Conservation (phyloP, 495 filamentous ascomycete species). For the Penicillium coprophilum region DNA sequence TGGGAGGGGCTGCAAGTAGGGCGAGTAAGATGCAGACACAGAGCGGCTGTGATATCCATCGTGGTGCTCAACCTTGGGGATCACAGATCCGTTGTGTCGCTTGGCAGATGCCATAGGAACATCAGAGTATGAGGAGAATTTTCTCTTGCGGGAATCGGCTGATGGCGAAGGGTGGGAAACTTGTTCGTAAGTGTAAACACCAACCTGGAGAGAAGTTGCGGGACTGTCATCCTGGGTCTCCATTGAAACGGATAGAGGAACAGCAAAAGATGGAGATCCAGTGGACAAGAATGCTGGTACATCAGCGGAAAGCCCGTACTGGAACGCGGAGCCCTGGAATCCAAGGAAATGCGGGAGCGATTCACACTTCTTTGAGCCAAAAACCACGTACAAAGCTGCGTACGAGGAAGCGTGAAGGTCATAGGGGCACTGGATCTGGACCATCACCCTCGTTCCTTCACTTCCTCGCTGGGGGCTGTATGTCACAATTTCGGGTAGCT, state of each 20-base stretch:
- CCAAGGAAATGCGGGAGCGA: slow-evolving; percentile 62
- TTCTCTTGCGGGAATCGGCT: slow-evolving; percentile 51
- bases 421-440: slow-evolving; percentile 72
- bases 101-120: slow-evolving; percentile 45
- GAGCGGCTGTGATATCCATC: slow-evolving; percentile 36
- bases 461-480: slow-evolving; percentile 66
- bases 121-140: slow-evolving; percentile 49
- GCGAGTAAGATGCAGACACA: slow-evolving; percentile 44
- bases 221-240: slow-evolving; percentile 64
- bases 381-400: slow-evolving; percentile 64
- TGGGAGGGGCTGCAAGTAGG: slow-evolving; percentile 43
- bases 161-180: slow-evolving; percentile 34
- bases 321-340: slow-evolving; percentile 56
- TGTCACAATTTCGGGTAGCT: slow-evolving; percentile 60
- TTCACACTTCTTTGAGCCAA: slow-evolving; percentile 68
- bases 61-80: slow-evolving; percentile 41
- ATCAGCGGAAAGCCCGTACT: slow-evolving; percentile 71
- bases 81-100: slow-evolving; percentile 40
- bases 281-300: slow-evolving; percentile 71
- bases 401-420: slow-evolving; percentile 62
- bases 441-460: slow-evolving; percentile 64
- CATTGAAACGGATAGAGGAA: slow-evolving; percentile 72
- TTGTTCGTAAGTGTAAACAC: slow-evolving; percentile 73
- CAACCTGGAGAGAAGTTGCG: slow-evolving; percentile 64
- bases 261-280: slow-evolving; percentile 61